A percentile compares a stretch with the other conserved stretches of the same genome.
Conservation (phyloP, 495 filamentous ascomycete species). For the Penicillium salamii region DNA sequence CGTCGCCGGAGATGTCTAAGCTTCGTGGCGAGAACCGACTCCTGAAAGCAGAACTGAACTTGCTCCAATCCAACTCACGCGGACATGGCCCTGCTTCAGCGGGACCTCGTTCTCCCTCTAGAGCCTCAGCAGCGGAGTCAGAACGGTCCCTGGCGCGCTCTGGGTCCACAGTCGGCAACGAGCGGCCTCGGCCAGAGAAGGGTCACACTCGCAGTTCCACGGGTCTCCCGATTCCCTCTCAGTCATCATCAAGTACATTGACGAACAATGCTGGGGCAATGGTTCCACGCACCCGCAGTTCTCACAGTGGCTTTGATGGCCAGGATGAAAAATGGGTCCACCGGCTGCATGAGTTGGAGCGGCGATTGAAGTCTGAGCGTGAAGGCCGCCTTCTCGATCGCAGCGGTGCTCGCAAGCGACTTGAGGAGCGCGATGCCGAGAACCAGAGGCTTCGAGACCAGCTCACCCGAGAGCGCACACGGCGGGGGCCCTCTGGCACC, state of each 20-base stretch:
- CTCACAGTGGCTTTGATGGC: slow-evolving; percentile 23
- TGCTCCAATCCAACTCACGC: slow-evolving; percentile 55
- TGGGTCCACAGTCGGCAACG: slow-evolving; percentile 36
- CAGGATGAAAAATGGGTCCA: slow-evolving; percentile 77
- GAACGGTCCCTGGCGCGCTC: slow-evolving; percentile 49
- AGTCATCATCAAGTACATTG: slow-evolving; percentile 30
- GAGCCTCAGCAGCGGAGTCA: slow-evolving; percentile 17
- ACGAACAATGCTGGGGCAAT: slow-evolving; percentile 32
- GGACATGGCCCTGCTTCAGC: slow-evolving; percentile 27
- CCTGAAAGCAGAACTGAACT: slow-evolving; percentile 79
- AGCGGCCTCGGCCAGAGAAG: slow-evolving; percentile 24
- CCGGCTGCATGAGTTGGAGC: slow-evolving; percentile 80
- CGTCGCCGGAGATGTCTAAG: slow-evolving; percentile 60
- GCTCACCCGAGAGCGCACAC: slow-evolving; percentile 62
- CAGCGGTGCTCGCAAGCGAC: slow-evolving; percentile 73
- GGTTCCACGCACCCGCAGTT: slow-evolving; percentile 30
- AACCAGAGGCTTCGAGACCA: slow-evolving; percentile 68
- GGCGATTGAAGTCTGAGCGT: slow-evolving; percentile 81
- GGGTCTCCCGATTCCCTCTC: slow-evolving; percentile 36
- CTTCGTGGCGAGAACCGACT: slow-evolving; percentile 76
- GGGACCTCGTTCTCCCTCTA: slow-evolving; percentile 26
- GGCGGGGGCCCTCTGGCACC: slow-evolving; percentile 29
- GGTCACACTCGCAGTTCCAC: slow-evolving; percentile 32
- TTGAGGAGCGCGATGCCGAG: slow-evolving; percentile 79
- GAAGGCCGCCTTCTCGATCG: slow-evolving; percentile 86